Base-by-base conservation (phyloP, 331 rosid genomes). In the Stylosanthes scabra region DNA sequence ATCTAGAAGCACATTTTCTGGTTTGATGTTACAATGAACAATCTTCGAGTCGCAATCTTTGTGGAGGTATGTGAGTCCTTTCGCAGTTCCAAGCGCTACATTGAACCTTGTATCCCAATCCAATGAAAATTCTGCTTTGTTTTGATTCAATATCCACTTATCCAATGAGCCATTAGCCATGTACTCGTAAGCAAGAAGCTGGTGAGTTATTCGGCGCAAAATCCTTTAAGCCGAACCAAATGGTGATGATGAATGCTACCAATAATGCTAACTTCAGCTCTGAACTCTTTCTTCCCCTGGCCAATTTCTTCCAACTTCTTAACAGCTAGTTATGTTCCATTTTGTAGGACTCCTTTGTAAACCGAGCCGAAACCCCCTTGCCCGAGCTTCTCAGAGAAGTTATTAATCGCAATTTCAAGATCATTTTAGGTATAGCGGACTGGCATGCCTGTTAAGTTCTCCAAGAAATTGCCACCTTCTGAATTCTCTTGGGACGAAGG, bases 391-490 rank as follows among this genome's bases (percentile, higher is more conserved):
- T 29, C 8, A 27, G 67, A 57, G 46, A 7, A 41, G 46, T 41
- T 41, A 41, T 41, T 41, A 41, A 11, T 9, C 7, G 42, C 37
- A 5, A 71, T 75, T 81, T 84, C 85, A 46, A 94, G 96, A 50
- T 94, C 92, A 40, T 46, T 75, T 83, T 84, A 91, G 63, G 84
- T 82, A 79, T 69, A 94, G 47, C 97, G 96, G 29, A 88, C 56
- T 1, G 97, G 93, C 88, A 87, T 74, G 34, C 95, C 90, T 0
- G 93, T 65, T 42, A 94, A 77, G 74, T 72, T 85, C 82, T 87
- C 95, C 81, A 88, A 79, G 87, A 89, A 91, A 82, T 81, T 89
- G 70, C 86, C 97, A 83, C 91, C 99, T 40, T 89, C 99, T 11
- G 99, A 89, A 58, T 61, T 65, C 50, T 82, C 93, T 9, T 14